Conservation (phyloP, 257 asterid genomes). For the Scutellaria barbata region DNA sequence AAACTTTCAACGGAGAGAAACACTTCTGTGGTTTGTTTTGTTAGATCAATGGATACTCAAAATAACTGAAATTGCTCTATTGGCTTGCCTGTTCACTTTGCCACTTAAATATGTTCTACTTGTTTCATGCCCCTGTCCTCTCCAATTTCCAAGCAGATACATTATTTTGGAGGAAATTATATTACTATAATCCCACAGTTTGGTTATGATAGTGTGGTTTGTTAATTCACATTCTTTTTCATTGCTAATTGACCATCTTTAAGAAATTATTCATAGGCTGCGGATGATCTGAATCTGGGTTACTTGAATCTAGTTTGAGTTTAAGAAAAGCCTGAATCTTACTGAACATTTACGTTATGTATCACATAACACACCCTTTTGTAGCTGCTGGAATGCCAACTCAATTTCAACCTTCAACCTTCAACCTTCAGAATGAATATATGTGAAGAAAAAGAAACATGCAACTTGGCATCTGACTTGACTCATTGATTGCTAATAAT, state of each 20-base stretch:
- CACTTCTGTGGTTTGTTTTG: not conserved
- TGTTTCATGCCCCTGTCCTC: slow-evolving; percentile 2
- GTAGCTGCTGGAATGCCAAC: slow-evolving; percentile 7
- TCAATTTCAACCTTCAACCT: not conserved
- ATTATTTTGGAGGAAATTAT: slow-evolving; percentile 8
- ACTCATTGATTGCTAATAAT: not conserved
- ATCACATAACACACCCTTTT: not conserved
- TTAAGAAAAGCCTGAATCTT: slow-evolving; percentile 19
- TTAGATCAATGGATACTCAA: slow-evolving; percentile 3
- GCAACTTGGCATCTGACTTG: not conserved
- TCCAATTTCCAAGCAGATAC: slow-evolving; percentile 20
- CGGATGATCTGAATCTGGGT: not conserved
- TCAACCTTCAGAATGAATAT: not conserved
- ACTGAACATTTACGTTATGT: slow-evolving; percentile 14
- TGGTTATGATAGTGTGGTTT: slow-evolving; percentile 23
- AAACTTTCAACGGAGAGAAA: not conserved
- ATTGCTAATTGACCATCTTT: slow-evolving; percentile 7
- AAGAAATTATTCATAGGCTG: not conserved
- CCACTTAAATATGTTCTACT: slow-evolving; percentile 4
- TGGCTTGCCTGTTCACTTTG: slow-evolving; percentile 14
- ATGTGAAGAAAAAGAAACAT: not conserved
- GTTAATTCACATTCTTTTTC: slow-evolving; percentile 3
- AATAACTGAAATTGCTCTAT: slow-evolving; percentile 22
- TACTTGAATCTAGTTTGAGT: slow-evolving; percentile 5
- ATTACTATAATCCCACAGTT: slow-evolving; percentile 2